phyloP scores from a whole-genome alignment of 495 filamentous ascomycete genomes.

The Penicillium macrosclerotiorum region DNA sequence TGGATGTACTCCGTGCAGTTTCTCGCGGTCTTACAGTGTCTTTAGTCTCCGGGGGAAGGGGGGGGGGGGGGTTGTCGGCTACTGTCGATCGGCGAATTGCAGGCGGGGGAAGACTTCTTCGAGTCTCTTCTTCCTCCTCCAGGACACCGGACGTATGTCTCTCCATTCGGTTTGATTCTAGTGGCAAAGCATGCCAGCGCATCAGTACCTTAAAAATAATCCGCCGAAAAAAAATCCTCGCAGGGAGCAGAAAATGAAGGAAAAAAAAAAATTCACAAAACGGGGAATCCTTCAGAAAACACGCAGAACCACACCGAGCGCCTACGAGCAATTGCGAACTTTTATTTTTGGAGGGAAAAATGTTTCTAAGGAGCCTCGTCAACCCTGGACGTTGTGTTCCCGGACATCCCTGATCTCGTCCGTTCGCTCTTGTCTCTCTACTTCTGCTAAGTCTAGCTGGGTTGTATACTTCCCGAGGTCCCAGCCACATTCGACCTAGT shows the following conservation, averaged over 20 bases:
- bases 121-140: background rate
- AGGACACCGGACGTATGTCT: slow-evolving; percentile 8
- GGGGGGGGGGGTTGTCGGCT: no score
- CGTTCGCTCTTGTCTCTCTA: no score
- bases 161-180: slow-evolving; percentile 52
- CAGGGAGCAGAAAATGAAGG: no score
- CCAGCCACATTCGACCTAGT: no score
- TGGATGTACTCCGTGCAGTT: background rate
- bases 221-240: slow-evolving; percentile 23
- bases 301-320: slow-evolving; percentile 15
- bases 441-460: no score
- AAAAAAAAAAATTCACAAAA: no score
- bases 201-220: slow-evolving; percentile 57
- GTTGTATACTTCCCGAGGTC: no score
- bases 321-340: slow-evolving; percentile 1
- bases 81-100: slow-evolving; percentile 27
- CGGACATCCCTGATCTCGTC: slow-evolving; percentile 5
- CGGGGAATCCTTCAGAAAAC: no score
- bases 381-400: background rate
- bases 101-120: slow-evolving; percentile 1
- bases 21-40: background rate
- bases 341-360: no score
- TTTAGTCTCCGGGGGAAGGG: slow-evolving; percentile 12
- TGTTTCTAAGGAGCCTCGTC: no score
- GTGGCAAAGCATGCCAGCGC: slow-evolving; percentile 90